These are phyloP conservation scores for Breviolum minutum DNA, from an alignment of 73 alveolate species.

Conservation along the genomic window DNA sequence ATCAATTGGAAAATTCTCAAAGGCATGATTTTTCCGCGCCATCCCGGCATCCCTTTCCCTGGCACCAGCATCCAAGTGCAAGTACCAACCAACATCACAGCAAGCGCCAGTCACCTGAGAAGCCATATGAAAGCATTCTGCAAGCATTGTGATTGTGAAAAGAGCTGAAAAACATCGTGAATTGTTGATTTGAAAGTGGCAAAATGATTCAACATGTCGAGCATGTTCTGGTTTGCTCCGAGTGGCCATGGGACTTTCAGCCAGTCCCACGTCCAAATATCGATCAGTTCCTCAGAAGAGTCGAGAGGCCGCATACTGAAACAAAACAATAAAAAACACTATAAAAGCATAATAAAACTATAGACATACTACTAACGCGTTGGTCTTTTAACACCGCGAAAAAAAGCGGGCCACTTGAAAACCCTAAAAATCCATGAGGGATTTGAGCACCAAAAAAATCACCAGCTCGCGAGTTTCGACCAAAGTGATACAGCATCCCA, in stretches of 20 bases:
- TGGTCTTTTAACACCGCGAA: too few species aligned
- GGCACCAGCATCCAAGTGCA: slow-evolving; percentile 45
- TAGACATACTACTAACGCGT: too few species aligned
- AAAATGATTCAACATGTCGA: too few species aligned
- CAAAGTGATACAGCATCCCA: slow-evolving; percentile 83
- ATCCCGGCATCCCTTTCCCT: neutral
- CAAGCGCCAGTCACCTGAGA: slow-evolving; percentile 65
- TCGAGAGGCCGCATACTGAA: neutral
- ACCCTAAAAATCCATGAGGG: neutral
- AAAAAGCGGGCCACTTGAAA: neutral
- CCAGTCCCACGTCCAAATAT: slow-evolving; percentile 62
- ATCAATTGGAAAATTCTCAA: neutral
- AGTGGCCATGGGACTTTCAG: slow-evolving; percentile 76
- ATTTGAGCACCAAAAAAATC: neutral
- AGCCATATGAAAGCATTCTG: neutral
- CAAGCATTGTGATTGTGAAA: neutral
- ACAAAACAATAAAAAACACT: too few species aligned
- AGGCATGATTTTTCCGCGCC: too few species aligned
- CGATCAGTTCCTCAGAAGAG: slow-evolving; percentile 14
- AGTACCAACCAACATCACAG: slow-evolving; percentile 89
- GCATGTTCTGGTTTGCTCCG: neutral
- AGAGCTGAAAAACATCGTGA: neutral
- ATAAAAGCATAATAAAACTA: neutral
- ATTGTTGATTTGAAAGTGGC: neutral
- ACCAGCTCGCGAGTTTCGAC: neutral